Percentiles rank a stretch among this genome's conserved stretches.
Evolutionary conservation across 768 basidiomycete species (phyloP).

Genomic region (Cystofilobasidium capitatum): DNA sequence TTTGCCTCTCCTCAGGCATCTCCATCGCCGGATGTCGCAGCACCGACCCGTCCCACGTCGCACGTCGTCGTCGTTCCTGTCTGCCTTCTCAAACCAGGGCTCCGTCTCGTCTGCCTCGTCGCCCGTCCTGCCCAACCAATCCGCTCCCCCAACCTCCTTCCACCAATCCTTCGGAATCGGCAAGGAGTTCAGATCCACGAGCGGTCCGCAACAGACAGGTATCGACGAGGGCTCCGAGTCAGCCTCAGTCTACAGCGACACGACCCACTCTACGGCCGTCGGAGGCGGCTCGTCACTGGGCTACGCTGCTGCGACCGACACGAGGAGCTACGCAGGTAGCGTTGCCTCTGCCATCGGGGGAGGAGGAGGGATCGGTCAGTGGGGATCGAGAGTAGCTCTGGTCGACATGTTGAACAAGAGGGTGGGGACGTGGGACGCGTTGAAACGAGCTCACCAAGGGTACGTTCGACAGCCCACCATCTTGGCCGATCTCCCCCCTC

Average conservation of each 20-base stretch:
- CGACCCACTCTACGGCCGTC: background rate
- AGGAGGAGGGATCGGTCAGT: background rate
- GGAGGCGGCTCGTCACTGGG: background rate
- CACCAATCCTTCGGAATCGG: background rate
- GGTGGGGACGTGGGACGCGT: slow-evolving; percentile 1
- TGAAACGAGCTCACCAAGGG: slow-evolving; percentile 13
- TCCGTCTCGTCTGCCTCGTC: background rate
- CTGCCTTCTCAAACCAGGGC: background rate
- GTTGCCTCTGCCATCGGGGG: background rate
- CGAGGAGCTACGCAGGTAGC: slow-evolving; percentile 1
- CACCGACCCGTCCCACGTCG: background rate
- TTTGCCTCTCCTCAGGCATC: too few relatives aligned
- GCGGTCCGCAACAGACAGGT: too few relatives aligned
- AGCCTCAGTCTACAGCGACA: background rate
- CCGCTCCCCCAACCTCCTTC: background rate
- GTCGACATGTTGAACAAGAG: slow-evolving; percentile 3
- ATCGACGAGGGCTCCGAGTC: background rate
- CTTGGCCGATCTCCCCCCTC: background rate
- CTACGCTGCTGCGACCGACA: background rate
- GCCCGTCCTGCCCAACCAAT: background rate
- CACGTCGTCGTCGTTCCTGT: slow-evolving; percentile 1
- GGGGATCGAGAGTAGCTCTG: background rate
- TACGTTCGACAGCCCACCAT: background rate
- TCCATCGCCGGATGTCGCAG: too few relatives aligned
- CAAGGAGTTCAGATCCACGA: background rate